phyloP scores from a whole-genome alignment of 495 filamentous ascomycete species.

The Aspergillus saccharolyticus region DNA sequence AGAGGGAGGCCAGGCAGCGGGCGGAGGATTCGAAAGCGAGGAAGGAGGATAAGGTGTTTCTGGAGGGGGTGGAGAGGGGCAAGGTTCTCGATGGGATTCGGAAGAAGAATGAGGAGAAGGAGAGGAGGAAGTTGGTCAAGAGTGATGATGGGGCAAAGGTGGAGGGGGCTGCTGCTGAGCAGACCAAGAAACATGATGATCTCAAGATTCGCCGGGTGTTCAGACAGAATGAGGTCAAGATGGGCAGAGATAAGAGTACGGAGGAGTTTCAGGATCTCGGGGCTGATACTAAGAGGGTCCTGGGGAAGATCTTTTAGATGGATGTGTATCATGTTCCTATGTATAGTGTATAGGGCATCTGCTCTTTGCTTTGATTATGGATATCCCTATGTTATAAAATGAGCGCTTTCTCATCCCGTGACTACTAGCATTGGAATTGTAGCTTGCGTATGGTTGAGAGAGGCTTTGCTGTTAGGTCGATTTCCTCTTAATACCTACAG shows the following conservation, averaged over 20 bases:
- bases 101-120: slow-evolving; percentile 58
- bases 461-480: too few relatives aligned
- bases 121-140: slow-evolving; percentile 34
- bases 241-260: slow-evolving; percentile 33
- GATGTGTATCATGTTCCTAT: neutral
- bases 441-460: too few relatives aligned
- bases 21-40: slow-evolving; percentile 73
- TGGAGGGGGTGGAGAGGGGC: slow-evolving; percentile 75
- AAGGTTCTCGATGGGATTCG: slow-evolving; percentile 70
- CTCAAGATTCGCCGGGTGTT: slow-evolving; percentile 53
- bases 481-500: too few relatives aligned
- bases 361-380: neutral
- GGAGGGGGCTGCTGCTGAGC: neutral
- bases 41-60: slow-evolving; percentile 79
- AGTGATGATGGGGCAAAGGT: slow-evolving; percentile 15
- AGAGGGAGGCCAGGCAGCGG: slow-evolving; percentile 70
- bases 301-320: slow-evolving; percentile 84
- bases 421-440: too few relatives aligned
- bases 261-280: slow-evolving; percentile 43
- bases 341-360: neutral
- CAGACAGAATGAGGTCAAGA: slow-evolving; percentile 60
- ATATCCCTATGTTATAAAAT: slow-evolving; percentile 12
- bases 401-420: neutral
- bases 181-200: slow-evolving; percentile 11
- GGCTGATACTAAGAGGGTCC: slow-evolving; percentile 68